Evolutionary conservation across 495 filamentous ascomycete species (phyloP).

Genomic region (Penicillium lividum): DNA sequence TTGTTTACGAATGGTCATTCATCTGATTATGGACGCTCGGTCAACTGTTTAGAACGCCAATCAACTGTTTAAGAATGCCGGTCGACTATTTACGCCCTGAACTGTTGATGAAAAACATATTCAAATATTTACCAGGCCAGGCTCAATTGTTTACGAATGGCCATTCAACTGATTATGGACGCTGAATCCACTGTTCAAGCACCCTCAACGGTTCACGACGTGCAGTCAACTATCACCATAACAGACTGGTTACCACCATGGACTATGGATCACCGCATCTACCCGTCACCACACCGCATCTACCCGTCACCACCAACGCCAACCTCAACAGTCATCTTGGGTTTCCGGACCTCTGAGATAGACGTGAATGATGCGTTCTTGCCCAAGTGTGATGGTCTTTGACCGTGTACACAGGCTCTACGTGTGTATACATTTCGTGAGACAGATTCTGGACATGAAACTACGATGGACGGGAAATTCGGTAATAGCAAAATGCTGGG

Average conservation of each 20-base stretch:
- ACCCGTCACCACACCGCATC: too few species aligned
- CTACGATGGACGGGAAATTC: constrained; percentile 5
- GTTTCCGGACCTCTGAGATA: background rate
- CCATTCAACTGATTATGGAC: too few species aligned
- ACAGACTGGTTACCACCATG: background rate
- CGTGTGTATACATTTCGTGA: constrained; percentile 1
- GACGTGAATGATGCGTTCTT: constrained; percentile 3
- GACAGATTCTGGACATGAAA: constrained; percentile 1
- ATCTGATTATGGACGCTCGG: too few species aligned
- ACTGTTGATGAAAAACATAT: too few species aligned
- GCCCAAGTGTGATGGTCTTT: constrained; percentile 5
- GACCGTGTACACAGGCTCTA: background rate
- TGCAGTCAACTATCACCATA: background rate
- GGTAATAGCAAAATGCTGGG: constrained; percentile 2
- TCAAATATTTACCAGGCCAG: too few species aligned
- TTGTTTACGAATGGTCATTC: too few species aligned
- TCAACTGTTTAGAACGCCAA: too few species aligned
- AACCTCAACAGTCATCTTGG: constrained; percentile 1
- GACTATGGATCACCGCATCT: background rate
- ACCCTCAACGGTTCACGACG: background rate
- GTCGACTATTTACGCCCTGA: too few species aligned
- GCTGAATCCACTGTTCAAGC: too few species aligned
- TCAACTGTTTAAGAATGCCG: too few species aligned
- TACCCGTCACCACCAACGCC: background rate
- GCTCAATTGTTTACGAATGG: too few species aligned